A percentile compares a stretch with the other conserved stretches of the same genome.
These are phyloP conservation scores for Hyaloscypha finlandica DNA, from an alignment of 495 filamentous ascomycete species.

Conservation along the genomic window DNA sequence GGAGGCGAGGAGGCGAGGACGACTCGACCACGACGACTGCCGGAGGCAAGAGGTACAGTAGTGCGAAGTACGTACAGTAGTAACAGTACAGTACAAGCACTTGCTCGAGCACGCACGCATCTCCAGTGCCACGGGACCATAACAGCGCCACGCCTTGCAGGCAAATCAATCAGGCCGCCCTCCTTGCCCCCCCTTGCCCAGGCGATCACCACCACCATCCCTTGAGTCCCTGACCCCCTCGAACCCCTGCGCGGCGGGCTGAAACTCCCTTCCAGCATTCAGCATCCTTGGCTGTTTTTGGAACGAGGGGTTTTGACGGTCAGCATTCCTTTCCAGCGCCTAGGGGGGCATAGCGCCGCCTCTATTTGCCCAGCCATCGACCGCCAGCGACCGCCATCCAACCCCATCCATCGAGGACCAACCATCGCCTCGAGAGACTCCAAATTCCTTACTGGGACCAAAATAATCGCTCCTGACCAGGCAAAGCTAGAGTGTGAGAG, in stretches of 20 bases:
- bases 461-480: constrained; percentile 6
- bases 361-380: constrained; percentile 2
- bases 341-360: constrained; percentile 12
- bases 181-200: background rate
- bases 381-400: constrained; percentile 6
- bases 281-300: constrained; percentile 9
- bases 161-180: background rate
- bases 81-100: background rate
- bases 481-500: background rate
- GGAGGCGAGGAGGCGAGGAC: background rate
- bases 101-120: background rate
- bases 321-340: constrained; percentile 17
- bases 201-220: too few species aligned
- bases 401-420: constrained; percentile 15
- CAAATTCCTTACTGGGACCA: constrained; percentile 23
- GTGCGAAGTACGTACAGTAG: too few species aligned
- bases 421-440: constrained; percentile 4
- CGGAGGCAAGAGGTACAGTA: background rate
- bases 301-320: constrained; percentile 14
- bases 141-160: background rate
- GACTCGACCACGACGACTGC: background rate
- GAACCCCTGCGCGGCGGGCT: constrained; percentile 17
- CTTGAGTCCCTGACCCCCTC: too few species aligned
- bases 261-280: constrained; percentile 14
- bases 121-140: constrained; percentile 2